These are phyloP conservation scores for Hypoxylon sp. DNA, from an alignment of 2,329 filamentous ascomycete genomes.

Conservation along the genomic window DNA sequence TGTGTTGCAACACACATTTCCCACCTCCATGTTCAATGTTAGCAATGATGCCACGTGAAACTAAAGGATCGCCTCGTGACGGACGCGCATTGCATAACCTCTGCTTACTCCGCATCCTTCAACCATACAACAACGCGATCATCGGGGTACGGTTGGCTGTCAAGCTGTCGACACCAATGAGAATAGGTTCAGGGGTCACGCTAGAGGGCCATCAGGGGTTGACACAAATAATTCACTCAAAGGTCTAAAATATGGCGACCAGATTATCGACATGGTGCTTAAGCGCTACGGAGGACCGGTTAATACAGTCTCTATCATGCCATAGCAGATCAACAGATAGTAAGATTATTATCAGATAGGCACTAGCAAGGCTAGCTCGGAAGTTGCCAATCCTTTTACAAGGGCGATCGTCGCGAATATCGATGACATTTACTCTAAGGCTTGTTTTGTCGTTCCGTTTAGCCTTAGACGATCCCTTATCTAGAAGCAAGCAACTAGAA, in stretches of 20 bases:
- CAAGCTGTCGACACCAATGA: slow-evolving; percentile 21
- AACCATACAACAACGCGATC: slow-evolving; percentile 27
- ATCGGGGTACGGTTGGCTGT: slow-evolving; percentile 20
- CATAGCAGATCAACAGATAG: not conserved
- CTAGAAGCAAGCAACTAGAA: not conserved
- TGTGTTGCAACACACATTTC: slow-evolving; percentile 30
- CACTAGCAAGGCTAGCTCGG: not conserved
- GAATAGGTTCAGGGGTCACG: slow-evolving; percentile 12
- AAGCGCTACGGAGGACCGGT: not conserved
- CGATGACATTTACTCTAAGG: not conserved
- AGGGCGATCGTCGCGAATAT: not conserved
- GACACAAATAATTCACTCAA: slow-evolving; percentile 26
- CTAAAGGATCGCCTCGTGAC: slow-evolving; percentile 44
- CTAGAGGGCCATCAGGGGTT: slow-evolving; percentile 20
- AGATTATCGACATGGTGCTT: slow-evolving; percentile 26
- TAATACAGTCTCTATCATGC: not conserved
- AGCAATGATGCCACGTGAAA: slow-evolving; percentile 43
- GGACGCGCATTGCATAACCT: slow-evolving; percentile 44
- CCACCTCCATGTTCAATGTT: slow-evolving; percentile 18
- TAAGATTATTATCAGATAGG: not conserved
- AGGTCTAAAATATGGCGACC: slow-evolving; percentile 8
- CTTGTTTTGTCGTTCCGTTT: not conserved
- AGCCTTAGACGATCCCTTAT: not conserved
- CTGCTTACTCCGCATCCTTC: slow-evolving; percentile 45
- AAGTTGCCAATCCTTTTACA: slow-evolving; percentile 5